Percentiles rank a stretch among this genome's conserved stretches.
Evolutionary conservation across 768 basidiomycete genomes (phyloP).

Genomic region (Mycena pura): DNA sequence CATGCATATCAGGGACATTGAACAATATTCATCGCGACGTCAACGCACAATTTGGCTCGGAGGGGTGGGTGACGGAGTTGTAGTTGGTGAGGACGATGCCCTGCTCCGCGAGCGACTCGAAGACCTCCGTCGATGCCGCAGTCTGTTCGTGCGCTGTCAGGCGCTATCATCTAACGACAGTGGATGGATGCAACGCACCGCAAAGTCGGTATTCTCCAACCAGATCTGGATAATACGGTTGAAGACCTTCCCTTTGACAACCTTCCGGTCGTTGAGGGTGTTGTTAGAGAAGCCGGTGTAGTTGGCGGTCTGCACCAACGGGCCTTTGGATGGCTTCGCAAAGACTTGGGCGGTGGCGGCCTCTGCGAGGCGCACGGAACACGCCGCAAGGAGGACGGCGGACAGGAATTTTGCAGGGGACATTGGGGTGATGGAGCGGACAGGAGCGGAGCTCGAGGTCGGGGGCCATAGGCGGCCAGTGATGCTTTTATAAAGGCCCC

Average conservation of each 20-base stretch:
- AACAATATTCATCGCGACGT: neutral
- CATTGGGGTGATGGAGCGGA: too few relatives aligned
- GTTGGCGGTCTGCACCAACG: slow-evolving; percentile 36
- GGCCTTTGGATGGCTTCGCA: neutral
- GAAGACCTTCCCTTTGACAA: slow-evolving; percentile 51
- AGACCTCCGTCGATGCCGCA: slow-evolving; percentile 29
- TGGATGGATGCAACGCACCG: slow-evolving; percentile 32
- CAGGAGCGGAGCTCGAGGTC: too few relatives aligned
- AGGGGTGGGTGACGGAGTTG: slow-evolving; percentile 62
- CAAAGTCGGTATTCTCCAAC: slow-evolving; percentile 71
- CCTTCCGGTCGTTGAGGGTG: slow-evolving; percentile 45
- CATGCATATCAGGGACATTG: neutral
- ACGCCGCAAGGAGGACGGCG: neutral
- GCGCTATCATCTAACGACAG: slow-evolving; percentile 8
- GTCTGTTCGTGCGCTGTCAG: neutral
- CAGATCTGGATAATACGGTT: slow-evolving; percentile 60
- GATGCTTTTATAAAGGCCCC: too few relatives aligned
- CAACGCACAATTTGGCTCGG: slow-evolving; percentile 59
- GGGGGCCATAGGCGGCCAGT: too few relatives aligned
- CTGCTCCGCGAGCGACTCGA: slow-evolving; percentile 50
- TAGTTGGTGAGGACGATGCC: slow-evolving; percentile 56
- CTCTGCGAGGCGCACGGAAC: neutral
- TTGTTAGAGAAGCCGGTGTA: slow-evolving; percentile 50
- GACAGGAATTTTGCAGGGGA: too few relatives aligned
- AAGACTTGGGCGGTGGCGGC: slow-evolving; percentile 7